phyloP scores from a whole-genome alignment of 2,329 filamentous ascomycete genomes.

The Elsinoe necatrix region DNA sequence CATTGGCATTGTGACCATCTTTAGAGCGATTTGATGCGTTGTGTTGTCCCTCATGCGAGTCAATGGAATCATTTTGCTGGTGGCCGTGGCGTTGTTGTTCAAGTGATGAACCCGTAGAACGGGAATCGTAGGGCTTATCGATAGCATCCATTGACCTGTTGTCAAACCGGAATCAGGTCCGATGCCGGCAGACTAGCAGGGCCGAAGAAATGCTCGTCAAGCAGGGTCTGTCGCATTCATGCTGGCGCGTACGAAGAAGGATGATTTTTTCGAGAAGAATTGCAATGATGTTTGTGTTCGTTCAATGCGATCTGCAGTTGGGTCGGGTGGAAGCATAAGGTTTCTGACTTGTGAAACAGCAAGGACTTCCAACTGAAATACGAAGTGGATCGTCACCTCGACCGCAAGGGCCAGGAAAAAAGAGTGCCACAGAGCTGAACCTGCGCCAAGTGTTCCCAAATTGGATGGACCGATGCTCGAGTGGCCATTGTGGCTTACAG shows the following conservation, averaged over 20 bases:
- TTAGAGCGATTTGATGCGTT: neutral
- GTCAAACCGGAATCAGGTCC: neutral
- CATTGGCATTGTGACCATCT: neutral
- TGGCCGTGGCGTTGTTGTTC: neutral
- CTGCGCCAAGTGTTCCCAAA: slow-evolving; percentile 7
- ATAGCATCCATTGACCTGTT: neutral
- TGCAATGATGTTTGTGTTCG: neutral
- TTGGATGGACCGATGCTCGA: slow-evolving; percentile 9
- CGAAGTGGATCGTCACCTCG: neutral
- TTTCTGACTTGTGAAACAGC: neutral
- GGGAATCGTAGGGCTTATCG: neutral
- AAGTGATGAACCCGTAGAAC: neutral
- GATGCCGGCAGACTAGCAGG: slow-evolving; percentile 1
- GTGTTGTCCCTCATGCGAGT: neutral
- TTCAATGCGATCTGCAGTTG: neutral
- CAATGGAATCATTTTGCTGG: neutral
- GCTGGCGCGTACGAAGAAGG: neutral
- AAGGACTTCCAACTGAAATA: slow-evolving; percentile 3
- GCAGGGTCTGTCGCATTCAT: neutral
- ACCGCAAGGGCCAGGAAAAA: neutral
- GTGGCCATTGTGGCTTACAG: slow-evolving; percentile 5
- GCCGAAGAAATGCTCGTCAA: neutral
- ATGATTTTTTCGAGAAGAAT: neutral
- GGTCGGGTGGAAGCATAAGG: neutral
- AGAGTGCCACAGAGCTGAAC: neutral